Percentiles rank a stretch among this genome's conserved stretches.
These are phyloP conservation scores for Cynara cardunculus DNA, from an alignment of 129 eudicot species.

Conservation along the genomic window DNA sequence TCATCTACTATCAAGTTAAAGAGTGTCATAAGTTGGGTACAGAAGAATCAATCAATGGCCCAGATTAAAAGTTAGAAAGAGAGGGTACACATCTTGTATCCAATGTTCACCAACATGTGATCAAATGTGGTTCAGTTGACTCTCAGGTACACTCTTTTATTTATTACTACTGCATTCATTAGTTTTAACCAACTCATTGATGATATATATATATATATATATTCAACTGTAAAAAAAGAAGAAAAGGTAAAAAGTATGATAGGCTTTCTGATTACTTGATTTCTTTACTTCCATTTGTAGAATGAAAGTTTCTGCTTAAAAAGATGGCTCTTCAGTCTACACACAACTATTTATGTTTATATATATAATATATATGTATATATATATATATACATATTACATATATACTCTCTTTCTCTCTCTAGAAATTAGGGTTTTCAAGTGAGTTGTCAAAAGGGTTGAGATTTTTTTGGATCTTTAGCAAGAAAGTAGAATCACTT, in stretches of 20 bases:
- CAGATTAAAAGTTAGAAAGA: conserved; percentile 17
- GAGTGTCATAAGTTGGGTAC: conserved; percentile 30
- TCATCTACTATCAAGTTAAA: conserved; percentile 27
- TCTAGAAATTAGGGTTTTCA: conserved; percentile 19
- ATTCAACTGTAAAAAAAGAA: neutral
- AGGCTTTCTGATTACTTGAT: conserved; percentile 31
- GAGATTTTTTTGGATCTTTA: neutral
- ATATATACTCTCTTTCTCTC: neutral
- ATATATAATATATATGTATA: neutral
- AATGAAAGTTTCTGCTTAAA: conserved; percentile 24
- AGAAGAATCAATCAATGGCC: conserved; percentile 18
- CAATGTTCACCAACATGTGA: conserved; percentile 7
- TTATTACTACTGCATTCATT: conserved; percentile 11
- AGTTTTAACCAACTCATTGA: conserved; percentile 32
- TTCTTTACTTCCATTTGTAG: conserved; percentile 43
- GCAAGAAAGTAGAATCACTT: conserved; percentile 34
- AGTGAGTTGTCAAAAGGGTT: conserved; percentile 42
- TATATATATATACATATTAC: neutral
- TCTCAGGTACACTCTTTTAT: conserved; percentile 23
- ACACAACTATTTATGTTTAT: conserved; percentile 1
- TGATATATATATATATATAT: neutral
- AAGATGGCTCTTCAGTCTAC: conserved; percentile 46
- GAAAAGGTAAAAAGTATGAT: conserved; percentile 22
- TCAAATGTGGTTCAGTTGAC: conserved; percentile 26
- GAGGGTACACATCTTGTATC: conserved; percentile 1